A percentile compares a stretch with the other conserved stretches of the same genome.
phyloP scores from a whole-genome alignment of 495 filamentous ascomycete genomes.

The Copromyces sp. region DNA sequence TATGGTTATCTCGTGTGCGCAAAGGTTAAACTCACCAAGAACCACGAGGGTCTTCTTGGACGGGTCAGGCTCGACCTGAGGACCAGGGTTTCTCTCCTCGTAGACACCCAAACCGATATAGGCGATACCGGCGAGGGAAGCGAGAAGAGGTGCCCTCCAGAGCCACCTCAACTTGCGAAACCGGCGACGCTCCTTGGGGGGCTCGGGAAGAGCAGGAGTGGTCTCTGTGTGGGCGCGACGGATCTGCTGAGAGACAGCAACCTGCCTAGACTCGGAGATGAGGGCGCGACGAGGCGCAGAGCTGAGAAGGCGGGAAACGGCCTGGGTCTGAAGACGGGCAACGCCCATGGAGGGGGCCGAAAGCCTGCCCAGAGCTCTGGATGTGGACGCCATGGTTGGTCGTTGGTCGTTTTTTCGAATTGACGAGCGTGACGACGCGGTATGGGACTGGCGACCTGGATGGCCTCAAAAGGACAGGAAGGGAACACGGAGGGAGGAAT shows the following conservation, averaged over 20 bases:
- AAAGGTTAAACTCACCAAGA: conserved; percentile 53
- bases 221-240: conserved; percentile 31
- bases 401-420: conserved; percentile 9
- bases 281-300: conserved; percentile 15
- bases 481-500: not conserved
- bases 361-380: conserved; percentile 25
- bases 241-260: conserved; percentile 25
- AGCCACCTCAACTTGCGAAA: conserved; percentile 38
- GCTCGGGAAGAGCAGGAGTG: conserved; percentile 12
- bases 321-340: conserved; percentile 12
- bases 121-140: conserved; percentile 53
- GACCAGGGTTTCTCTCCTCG: conserved; percentile 64
- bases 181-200: conserved; percentile 29
- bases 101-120: conserved; percentile 76
- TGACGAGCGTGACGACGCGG: conserved; percentile 10
- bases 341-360: conserved; percentile 14
- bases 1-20: not conserved
- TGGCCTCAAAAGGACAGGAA: not conserved
- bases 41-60: conserved; percentile 95
- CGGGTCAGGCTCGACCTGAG: conserved; percentile 73
- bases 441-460: not conserved
- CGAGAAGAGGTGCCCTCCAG: conserved; percentile 70
- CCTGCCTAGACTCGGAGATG: conserved; percentile 12
- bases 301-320: conserved; percentile 18
- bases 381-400: conserved; percentile 22